phyloP scores from a whole-genome alignment of 441 rosid species.

The Populus hybrid region DNA sequence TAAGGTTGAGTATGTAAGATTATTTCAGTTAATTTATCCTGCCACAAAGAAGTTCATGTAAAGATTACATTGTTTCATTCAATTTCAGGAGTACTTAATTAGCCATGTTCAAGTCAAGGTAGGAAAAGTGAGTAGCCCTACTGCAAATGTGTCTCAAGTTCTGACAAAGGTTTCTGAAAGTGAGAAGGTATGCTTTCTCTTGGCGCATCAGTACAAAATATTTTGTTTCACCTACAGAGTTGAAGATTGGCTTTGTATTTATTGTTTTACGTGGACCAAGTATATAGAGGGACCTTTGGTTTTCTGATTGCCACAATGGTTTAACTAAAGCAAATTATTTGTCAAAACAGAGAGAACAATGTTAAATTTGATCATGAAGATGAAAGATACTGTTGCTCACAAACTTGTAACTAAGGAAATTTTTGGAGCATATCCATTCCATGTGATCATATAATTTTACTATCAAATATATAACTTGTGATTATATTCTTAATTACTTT shows the following conservation, averaged over 20 bases:
- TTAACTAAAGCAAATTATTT: not conserved
- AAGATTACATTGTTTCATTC: not conserved
- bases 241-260: not conserved
- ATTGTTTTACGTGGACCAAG: not conserved
- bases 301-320: not conserved
- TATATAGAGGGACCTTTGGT: not conserved
- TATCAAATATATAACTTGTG: not conserved
- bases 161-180: conserved; percentile 33
- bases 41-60: not conserved
- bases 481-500: not conserved
- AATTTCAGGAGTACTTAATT: conserved; percentile 44
- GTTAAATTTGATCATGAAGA: not conserved
- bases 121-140: conserved; percentile 67
- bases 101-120: conserved; percentile 85
- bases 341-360: not conserved
- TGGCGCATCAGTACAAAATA: not conserved
- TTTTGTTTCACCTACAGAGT: not conserved
- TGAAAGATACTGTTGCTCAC: not conserved
- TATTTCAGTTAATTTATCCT: not conserved
- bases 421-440: not conserved
- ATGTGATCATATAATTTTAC: not conserved
- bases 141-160: conserved; percentile 36
- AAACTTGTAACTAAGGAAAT: not conserved
- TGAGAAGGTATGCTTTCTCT: conserved; percentile 31
- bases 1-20: no score